Conservation (phyloP, 2,329 filamentous ascomycete genomes). For the Neocucurbitaria cava region DNA sequence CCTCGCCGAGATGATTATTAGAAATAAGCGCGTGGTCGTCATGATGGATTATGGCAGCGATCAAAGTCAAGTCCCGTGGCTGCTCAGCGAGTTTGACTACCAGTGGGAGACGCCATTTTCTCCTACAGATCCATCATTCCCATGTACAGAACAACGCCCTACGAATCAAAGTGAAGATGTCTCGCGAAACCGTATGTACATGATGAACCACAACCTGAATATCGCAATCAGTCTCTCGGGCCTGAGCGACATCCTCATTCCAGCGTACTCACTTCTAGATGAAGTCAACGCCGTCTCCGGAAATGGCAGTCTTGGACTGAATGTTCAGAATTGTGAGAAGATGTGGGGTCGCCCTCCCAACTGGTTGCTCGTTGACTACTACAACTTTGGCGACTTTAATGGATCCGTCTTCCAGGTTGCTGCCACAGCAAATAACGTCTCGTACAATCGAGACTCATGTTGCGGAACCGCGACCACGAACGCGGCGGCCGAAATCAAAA, state of each 20-base stretch:
- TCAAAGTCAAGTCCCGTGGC: constrained; percentile 78
- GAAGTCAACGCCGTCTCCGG: constrained; percentile 39
- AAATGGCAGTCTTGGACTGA: constrained; percentile 35
- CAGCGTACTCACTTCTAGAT: constrained; percentile 36
- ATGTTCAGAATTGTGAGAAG: constrained; percentile 33
- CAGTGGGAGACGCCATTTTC: constrained; percentile 93
- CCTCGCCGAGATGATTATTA: constrained; percentile 64
- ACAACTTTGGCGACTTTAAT: constrained; percentile 43
- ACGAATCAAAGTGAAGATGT: constrained; percentile 65
- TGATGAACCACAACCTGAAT: constrained; percentile 93
- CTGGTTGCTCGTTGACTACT: constrained; percentile 47
- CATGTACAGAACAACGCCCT: constrained; percentile 80
- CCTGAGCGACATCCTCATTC: constrained; percentile 53
- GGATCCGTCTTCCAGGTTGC: constrained; percentile 47
- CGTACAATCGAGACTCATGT: constrained; percentile 28
- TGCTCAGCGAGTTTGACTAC: constrained; percentile 86
- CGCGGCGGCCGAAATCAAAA: not conserved
- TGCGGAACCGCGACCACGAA: constrained; percentile 22
- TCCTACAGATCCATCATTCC: constrained; percentile 71
- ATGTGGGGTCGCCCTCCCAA: constrained; percentile 45
- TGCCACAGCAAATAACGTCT: constrained; percentile 59
- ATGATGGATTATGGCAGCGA: constrained; percentile 63
- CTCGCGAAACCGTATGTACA: constrained; percentile 69
- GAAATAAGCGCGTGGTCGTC: constrained; percentile 40
- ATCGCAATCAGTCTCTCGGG: constrained; percentile 51